These are phyloP conservation scores for Aspergillus affinis DNA, from an alignment of 495 filamentous ascomycete species.

Conservation along the genomic window DNA sequence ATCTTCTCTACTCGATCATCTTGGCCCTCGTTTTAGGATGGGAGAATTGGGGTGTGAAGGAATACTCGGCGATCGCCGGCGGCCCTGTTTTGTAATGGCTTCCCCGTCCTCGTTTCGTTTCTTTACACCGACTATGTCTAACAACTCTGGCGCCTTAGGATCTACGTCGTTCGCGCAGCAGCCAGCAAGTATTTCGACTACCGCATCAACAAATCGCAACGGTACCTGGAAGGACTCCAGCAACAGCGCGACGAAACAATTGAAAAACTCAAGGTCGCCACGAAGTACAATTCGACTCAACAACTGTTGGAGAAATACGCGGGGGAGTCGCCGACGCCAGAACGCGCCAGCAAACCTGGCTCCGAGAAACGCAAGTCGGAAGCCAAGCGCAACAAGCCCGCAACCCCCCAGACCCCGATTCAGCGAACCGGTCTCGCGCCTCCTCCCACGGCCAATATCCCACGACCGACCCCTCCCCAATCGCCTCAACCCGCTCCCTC, in stretches of 20 bases:
- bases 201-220: conserved; percentile 66
- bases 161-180: conserved; percentile 62
- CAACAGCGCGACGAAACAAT: conserved; percentile 82
- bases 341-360: conserved; percentile 40
- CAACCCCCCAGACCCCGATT: conserved; percentile 17
- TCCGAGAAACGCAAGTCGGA: conserved; percentile 24
- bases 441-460: conserved; percentile 86
- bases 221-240: conserved; percentile 69
- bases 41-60: conserved; percentile 68
- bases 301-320: conserved; percentile 94
- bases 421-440: conserved; percentile 64
- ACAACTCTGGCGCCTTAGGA: conserved; percentile 41
- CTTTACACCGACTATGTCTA: not conserved
- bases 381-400: conserved; percentile 18
- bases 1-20: conserved; percentile 80
- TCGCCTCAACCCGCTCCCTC: conserved; percentile 18
- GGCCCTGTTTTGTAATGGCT: conserved; percentile 71
- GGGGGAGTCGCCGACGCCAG: conserved; percentile 54
- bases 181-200: conserved; percentile 74
- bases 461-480: conserved; percentile 25
- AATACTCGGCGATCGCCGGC: conserved; percentile 74
- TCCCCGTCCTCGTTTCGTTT: not conserved
- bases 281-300: conserved; percentile 92
- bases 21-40: conserved; percentile 82
- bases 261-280: conserved; percentile 89